Base-by-base conservation (phyloP, 2,329 filamentous ascomycete genomes). In the Xylariales sp. region DNA sequence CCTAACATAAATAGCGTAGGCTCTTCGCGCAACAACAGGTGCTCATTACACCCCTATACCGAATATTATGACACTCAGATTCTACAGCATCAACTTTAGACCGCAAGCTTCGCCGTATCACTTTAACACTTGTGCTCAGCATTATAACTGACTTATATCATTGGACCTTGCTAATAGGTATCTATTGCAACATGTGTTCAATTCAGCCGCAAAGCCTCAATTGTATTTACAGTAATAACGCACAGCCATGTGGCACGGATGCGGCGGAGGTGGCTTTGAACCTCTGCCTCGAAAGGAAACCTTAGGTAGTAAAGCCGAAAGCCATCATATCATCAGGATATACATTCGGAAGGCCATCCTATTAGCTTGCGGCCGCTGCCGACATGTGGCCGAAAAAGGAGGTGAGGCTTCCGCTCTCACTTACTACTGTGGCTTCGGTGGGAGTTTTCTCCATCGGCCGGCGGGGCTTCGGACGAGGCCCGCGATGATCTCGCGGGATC, bases 361-460 rank as follows among this genome's bases (percentile, higher is more conserved):
- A 28, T 36, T 53, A 43, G 63, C 28, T 49, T 45, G 32, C 41
- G 9, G n/a, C 43, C 32, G 28, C 23, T 50, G 7, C 56, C 34
- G 12, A 30, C 8, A 8, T 28, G 34, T 8, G 43, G 9, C 41
- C 32, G 34, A 55, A 36, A 49, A n/a, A 16, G 23, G 23, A 50
- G 43, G n/a, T 41, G 32, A 8, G 9, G 8, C 16, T 18, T 52
- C 6, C 57, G 5, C 16, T 46, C 3, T 28, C 6, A 43, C 10
- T 36, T 7, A 16, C 6, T 7, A 9, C 6, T 32, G 32, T 50
- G 41, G 52, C 52, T 12, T 43, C 28, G 3, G 45, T 18, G n/a
- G n/a, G 12, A 32, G 7, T 41, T 30, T n/a, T 14, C 9, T 39
- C 12, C 39, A 16, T 30, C 46, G 30, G 3, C 14, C 39, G 23